Evolutionary conservation across 2,329 filamentous ascomycete species (phyloP), one percentile per base, ranked within the genome.

Genomic region (Diplodia seriata): DNA sequence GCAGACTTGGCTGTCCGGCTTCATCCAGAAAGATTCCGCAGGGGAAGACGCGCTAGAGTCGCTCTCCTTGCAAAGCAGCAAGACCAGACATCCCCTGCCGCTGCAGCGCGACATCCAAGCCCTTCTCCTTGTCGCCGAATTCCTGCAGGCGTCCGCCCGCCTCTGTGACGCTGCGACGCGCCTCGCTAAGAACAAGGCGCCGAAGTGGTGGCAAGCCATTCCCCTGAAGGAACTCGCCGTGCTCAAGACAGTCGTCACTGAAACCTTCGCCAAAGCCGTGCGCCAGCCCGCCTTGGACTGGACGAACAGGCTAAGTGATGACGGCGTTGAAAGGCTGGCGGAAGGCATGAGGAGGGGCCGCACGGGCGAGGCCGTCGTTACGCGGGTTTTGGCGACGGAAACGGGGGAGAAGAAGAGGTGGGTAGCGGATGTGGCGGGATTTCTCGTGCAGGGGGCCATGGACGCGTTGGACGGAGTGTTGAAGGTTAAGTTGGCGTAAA

Each of bases 101-200:
- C 33, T 68, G 8, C 33, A 36, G n/a, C 12, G 26, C 4, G 47
- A 63, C 36, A 31, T 68, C n/a, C 66, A 64, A 20, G 15, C 70
- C 69, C 15, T 49, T 51, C 47, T 59, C 15, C 15, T 73, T 72
- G 1, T 70, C 29, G 61, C 76, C 72, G 57, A 73, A 72, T 9
- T 67, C 15, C 4, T 68, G 26, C 36, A 77, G 68, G 11, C 75
- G 70, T 26, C 33, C 18, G 20, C 29, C 26, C 66, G 66, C 29
- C 54, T 68, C 50, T 68, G 57, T n/a, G 66, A 63, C n/a, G 51
- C 66, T 4, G 66, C 66, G 1, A 11, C 47, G 40, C 53, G 54
- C n/a, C 50, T 68, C 26, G 36, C 29, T n/a, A 68, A 68, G 43
- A 54, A 15, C 36, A 68, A 68, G 29, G 15, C 57, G 38, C 57